Evolutionary conservation across 345 rosid species (phyloP), one percentile per base, ranked within the genome.

Genomic region (Physaria fendleri): DNA sequence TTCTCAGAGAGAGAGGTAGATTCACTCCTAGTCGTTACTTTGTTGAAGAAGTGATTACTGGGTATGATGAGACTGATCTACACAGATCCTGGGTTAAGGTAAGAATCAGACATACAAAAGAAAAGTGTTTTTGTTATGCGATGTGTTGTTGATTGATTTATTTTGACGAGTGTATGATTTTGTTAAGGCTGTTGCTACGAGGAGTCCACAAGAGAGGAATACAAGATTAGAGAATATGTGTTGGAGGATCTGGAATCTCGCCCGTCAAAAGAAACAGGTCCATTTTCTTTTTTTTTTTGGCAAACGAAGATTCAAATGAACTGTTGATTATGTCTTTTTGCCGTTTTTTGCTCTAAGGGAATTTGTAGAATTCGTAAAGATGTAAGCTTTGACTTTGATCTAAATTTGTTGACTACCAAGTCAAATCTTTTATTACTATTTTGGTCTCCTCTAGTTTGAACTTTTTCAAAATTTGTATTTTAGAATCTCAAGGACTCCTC

Each of bases 261-360:
- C 97, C 74, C 95, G 99, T 56, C 95, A 90, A 69, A 94, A 94
- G 86, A 94, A 94, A 74, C 97, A 94, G 96, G 97, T 94, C 32
- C 29, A 0, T 14, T n/a, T n/a, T n/a, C n/a, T n/a, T n/a, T n/a
- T n/a, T n/a, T n/a, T n/a, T n/a, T n/a, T n/a, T n/a, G n/a, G n/a
- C n/a, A n/a, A n/a, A n/a, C n/a, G n/a, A n/a, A n/a, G n/a, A n/a
- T n/a, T n/a, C n/a, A n/a, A n/a, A n/a, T n/a, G n/a, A n/a, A n/a
- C n/a, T n/a, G n/a, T n/a, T n/a, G n/a, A n/a, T n/a, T n/a, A n/a
- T n/a, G n/a, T n/a, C n/a, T n/a, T n/a, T n/a, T n/a, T n/a, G n/a
- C n/a, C n/a, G n/a, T n/a, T n/a, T n/a, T n/a, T n/a, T n/a, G n/a
- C n/a, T n/a, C n/a, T n/a, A n/a, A n/a, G n/a, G n/a, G n/a, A n/a